Base-by-base conservation (phyloP, 1,139 yeast species). In the Arxiozyma bovina region DNA sequence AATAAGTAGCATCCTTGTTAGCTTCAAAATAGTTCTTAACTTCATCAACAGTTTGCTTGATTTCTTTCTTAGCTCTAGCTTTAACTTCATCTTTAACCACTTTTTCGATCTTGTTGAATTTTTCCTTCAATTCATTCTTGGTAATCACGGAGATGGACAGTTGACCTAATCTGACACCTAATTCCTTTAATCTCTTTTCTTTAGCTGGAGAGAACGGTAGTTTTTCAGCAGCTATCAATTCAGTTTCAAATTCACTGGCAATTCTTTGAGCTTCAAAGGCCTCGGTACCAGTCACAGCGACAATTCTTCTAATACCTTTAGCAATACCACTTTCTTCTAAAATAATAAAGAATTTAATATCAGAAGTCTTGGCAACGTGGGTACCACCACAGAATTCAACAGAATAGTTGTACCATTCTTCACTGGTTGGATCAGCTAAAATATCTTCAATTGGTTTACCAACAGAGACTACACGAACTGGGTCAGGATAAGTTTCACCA, bases 361-460 rank as follows among this genome's bases (percentile, higher is more conserved):
- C 99, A 57, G 93, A 87, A 23, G 99, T 91, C 71, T 85, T 85
- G 53, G 82, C 80, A 61, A 93, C 97, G 68, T 93, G 99, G 20
- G 99, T 93, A 73, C 99, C 99, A 74, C 99, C 99, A 74, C 99
- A 93, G 78, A 93, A 91, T 75, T 94, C 99, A 63, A 94, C 78
- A 4, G 97, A 88, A 64, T 80, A 77, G 53, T 80, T 75, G 63
- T 73, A 74, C 98, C 99, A 93, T 65, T 87, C 80, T 53, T 74
- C 74, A 66, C 80, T 86, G 34, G 74, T 61, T 62, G 98, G 96
- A 62, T 84, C 77, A 12, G 78, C 76, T 60, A 91, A 70, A 62
- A 93, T 76, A 6, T 87, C 94, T 25, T 87, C 93, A 51, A 94
- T 88, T 50, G 96, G 82, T 48, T 81, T 86, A 68, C 99, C 99